Percentiles rank a stretch among this genome's conserved stretches.
phyloP scores from a whole-genome alignment of 805 yeast genomes.

The Isabelozyma heimii region DNA sequence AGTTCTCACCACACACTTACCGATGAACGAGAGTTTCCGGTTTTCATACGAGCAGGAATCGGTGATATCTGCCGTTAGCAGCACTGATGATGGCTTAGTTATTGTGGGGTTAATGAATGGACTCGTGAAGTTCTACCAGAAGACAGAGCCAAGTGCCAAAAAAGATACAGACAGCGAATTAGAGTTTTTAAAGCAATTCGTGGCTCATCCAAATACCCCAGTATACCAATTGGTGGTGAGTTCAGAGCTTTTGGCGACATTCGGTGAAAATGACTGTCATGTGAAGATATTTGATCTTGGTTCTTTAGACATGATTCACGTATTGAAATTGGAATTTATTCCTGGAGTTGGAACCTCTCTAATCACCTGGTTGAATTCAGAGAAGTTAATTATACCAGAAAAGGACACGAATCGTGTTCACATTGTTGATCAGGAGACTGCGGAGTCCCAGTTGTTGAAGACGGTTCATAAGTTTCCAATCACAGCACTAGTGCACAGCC shows the following conservation, averaged over 20 bases:
- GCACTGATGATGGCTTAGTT: constrained; percentile 8
- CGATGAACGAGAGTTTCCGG: constrained; percentile 1
- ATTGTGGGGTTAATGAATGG: constrained; percentile 18
- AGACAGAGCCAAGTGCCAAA: neutral
- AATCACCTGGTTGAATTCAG: constrained; percentile 8
- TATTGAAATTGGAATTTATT: constrained; percentile 10
- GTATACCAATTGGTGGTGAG: constrained; percentile 14
- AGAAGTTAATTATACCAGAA: constrained; percentile 9
- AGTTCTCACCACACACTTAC: neutral
- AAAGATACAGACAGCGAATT: constrained; percentile 7
- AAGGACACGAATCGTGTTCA: constrained; percentile 6
- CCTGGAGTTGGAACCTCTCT: constrained; percentile 8
- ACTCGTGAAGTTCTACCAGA: constrained; percentile 17
- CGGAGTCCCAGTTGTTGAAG: constrained; percentile 3
- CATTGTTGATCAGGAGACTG: constrained; percentile 10
- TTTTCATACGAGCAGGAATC: constrained; percentile 11
- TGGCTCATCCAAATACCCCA: constrained; percentile 12
- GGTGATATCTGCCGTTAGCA: constrained; percentile 9
- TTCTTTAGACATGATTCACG: constrained; percentile 20
- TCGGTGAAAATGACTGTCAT: constrained; percentile 13
- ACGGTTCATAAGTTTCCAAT: constrained; percentile 11
- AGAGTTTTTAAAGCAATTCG: constrained; percentile 11
- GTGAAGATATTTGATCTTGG: constrained; percentile 17
- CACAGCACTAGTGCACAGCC: constrained; percentile 8
- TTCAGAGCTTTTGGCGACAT: constrained; percentile 11